Evolutionary conservation across 345 rosid species (phyloP), one percentile per base, ranked within the genome.

Genomic region (Turnera subulata): DNA sequence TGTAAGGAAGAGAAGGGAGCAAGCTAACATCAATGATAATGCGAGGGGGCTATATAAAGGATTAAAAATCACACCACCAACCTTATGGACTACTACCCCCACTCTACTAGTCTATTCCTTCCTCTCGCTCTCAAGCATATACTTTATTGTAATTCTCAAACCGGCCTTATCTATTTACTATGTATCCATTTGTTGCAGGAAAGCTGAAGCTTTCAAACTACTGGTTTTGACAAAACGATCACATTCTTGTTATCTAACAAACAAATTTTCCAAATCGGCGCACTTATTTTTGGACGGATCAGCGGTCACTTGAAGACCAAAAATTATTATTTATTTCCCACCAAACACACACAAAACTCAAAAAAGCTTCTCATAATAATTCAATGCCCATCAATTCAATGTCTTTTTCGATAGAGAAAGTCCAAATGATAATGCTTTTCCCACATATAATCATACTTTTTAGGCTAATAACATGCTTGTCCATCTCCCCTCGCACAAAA

Each of bases 381-480:
- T 61, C 40, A 12, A 13, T 32, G 50, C 18, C 22, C 21, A 11
- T 60, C 19, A n/a, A n/a, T n/a, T n/a, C n/a, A n/a, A n/a, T 47
- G 67, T 62, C 39, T 8, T 55, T 47, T 39, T 68, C 47, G 35
- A 42, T 6, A 17, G 16, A 21, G 22, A 26, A 39, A 65, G 16
- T 46, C 54, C 64, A 33, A 9, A 14, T 9, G 39, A 44, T 42
- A 53, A 55, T 32, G 54, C 50, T 21, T 33, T n/a, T 16, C 16
- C 7, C 55, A 42, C n/a, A n/a, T n/a, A n/a, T 56, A 42, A 64
- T 60, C 51, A 26, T 17, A 52, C 62, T 47, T 64, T 64, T 64
- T 23, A 46, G 44, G 14, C 0, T 23, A n/a, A n/a, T 15, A 15
- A 6, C 15, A 24, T 18, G 33, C 21, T 23, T 20, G 25, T 61